A percentile compares a stretch with the other conserved stretches of the same genome.
Conservation (phyloP, 768 basidiomycete genomes). For the Pleurotus platypus region DNA sequence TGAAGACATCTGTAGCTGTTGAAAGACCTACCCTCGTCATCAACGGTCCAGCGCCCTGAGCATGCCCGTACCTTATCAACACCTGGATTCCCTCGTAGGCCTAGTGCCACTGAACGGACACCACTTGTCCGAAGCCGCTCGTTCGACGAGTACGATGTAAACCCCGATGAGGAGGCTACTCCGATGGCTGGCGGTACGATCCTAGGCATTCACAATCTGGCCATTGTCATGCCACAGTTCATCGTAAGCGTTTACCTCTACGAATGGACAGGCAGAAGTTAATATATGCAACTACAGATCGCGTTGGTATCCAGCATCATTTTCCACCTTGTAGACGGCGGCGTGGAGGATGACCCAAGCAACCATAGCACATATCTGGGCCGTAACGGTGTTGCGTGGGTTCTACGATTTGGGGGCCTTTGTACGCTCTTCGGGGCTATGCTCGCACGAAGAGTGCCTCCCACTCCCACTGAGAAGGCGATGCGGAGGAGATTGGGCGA, state of each 20-base stretch:
- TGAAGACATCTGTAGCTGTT: slow-evolving; percentile 46
- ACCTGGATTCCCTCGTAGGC: slow-evolving; percentile 32
- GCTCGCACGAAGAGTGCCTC: slow-evolving; percentile 79
- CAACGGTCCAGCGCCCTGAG: slow-evolving; percentile 32
- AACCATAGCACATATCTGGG: slow-evolving; percentile 62
- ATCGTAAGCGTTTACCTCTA: slow-evolving; percentile 51
- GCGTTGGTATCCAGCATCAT: slow-evolving; percentile 84
- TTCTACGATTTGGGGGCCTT: slow-evolving; percentile 86
- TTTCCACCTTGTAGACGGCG: slow-evolving; percentile 76
- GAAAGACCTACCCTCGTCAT: slow-evolving; percentile 60
- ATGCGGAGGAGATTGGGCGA: slow-evolving; percentile 79
- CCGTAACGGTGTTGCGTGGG: slow-evolving; percentile 92
- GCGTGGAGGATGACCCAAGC: slow-evolving; percentile 35
- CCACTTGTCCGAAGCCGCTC: slow-evolving; percentile 62
- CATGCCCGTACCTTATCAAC: slow-evolving; percentile 55
- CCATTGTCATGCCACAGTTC: slow-evolving; percentile 94
- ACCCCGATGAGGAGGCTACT: slow-evolving; percentile 32
- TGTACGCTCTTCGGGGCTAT: slow-evolving; percentile 82
- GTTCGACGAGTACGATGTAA: slow-evolving; percentile 42
- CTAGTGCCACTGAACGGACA: slow-evolving; percentile 40
- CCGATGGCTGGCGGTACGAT: slow-evolving; percentile 85
- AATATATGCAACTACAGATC: slow-evolving; percentile 45
- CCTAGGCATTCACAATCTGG: slow-evolving; percentile 91
- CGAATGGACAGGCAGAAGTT: slow-evolving; percentile 2
- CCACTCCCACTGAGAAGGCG: slow-evolving; percentile 87